Base-by-base conservation (phyloP, 1,284 basidiomycete species). In the Pseudozyma sp. region DNA sequence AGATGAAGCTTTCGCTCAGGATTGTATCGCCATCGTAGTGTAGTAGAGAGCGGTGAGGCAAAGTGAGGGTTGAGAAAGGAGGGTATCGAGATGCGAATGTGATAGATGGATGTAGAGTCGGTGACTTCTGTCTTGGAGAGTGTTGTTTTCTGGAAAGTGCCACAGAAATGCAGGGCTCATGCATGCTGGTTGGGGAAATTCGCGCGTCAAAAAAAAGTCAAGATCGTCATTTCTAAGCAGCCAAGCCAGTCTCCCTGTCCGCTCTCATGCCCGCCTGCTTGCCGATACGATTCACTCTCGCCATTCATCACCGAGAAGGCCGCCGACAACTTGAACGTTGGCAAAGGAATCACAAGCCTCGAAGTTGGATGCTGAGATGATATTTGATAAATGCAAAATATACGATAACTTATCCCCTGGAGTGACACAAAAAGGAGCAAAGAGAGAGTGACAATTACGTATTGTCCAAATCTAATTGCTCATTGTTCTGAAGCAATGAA, bases 151-250 rank as follows among this genome's bases (percentile, higher is more conserved):
- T 31, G 25, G 25, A 31, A 31, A 31, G 25, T 31, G 25, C 25
- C 25, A 31, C 25, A 31, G 25, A 31, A 31, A 31, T 31, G 25
- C 25, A 31, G 25, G 25, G 25, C 25, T 31, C 25, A 31, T 31
- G 25, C 25, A 31, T 31, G 25, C 25, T 31, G 25, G 25, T 31
- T n/a, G 14, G 16, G 9, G 16, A 31, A 43, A 16, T 12, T 31
- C 25, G 52, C 52, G 42, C 52, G 52, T 42, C 16, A 44, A 14
- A 14, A n/a, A 14, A 40, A 42, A 18, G 36, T 14, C 10, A 50
- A 34, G 31, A 18, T 5, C 49, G 18, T 11, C 51, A 53, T 53
- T 53, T 52, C 52, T 44, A 53, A 53, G 52, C 21, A 44, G 21
- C 39, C 14, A 18, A 16, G 5, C 21, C 49, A 35, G 16, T n/a